Evolutionary conservation across 31 red algal species (phyloP).

Genomic region (Odonthalia washingtoniensis): DNA sequence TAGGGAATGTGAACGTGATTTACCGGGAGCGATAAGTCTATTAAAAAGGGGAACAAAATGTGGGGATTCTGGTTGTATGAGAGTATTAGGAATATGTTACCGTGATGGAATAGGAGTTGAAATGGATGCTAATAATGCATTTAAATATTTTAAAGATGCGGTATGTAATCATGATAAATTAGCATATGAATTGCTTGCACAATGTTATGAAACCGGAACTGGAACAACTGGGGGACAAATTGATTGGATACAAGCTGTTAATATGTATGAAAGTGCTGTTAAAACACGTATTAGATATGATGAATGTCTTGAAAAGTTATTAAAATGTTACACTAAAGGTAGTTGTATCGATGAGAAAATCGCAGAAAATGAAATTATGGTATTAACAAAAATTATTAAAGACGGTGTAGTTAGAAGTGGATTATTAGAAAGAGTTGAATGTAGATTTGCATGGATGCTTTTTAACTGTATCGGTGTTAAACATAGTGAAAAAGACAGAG

Average conservation of each 20-base stretch:
- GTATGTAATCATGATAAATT: conserved; percentile 21
- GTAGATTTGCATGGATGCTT: conserved; percentile 27
- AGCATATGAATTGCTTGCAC: conserved; percentile 19
- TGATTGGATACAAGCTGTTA: conserved; percentile 32
- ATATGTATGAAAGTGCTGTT: conserved; percentile 40
- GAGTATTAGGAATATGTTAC: conserved; percentile 34
- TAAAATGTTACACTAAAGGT: conserved; percentile 40
- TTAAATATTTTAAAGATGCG: conserved; percentile 26
- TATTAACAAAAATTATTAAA: conserved; percentile 19
- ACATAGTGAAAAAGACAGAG: conserved; percentile 13
- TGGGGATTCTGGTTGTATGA: conserved; percentile 31
- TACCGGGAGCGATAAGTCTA: conserved; percentile 18
- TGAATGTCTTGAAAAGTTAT: background rate
- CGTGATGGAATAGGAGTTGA: conserved; percentile 53
- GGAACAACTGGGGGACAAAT: conserved; percentile 21
- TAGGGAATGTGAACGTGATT: background rate
- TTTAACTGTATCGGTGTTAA: conserved; percentile 32
- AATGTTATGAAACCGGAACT: conserved; percentile 37
- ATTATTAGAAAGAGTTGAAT: background rate
- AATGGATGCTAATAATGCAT: conserved; percentile 22
- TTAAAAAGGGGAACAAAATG: conserved; percentile 41
- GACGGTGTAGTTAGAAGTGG: too few relatives aligned
- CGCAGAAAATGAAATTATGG: conserved; percentile 9
- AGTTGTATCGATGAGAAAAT: conserved; percentile 22
- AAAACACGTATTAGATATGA: conserved; percentile 11